phyloP scores from a whole-genome alignment of 805 yeast species.

The Wickerhamomyces bisporus region DNA sequence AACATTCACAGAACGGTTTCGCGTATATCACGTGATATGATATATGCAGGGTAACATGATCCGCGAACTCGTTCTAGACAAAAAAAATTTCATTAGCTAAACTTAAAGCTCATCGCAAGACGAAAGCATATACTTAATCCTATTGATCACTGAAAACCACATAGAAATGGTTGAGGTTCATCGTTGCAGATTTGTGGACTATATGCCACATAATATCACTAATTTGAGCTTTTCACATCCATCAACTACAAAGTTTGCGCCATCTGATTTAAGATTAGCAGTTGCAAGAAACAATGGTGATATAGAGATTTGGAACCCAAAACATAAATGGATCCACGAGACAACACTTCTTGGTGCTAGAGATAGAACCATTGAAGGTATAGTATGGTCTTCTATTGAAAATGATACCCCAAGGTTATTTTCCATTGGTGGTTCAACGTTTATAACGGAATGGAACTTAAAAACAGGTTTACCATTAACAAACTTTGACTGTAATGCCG shows the following conservation, averaged over 20 bases:
- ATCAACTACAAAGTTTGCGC: slow-evolving; percentile 42
- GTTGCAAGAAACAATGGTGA: slow-evolving; percentile 93
- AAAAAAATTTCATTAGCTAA: slow-evolving; percentile 5
- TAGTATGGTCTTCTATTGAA: slow-evolving; percentile 64
- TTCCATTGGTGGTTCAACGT: slow-evolving; percentile 91
- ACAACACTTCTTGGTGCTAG: slow-evolving; percentile 66
- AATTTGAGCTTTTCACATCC: slow-evolving; percentile 71
- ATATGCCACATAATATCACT: slow-evolving; percentile 78
- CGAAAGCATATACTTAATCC: too few relatives aligned
- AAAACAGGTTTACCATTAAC: slow-evolving; percentile 62
- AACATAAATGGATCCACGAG: slow-evolving; percentile 78
- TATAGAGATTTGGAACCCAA: slow-evolving; percentile 93
- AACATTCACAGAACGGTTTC: neutral
- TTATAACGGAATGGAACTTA: slow-evolving; percentile 89
- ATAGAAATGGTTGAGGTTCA: slow-evolving; percentile 40
- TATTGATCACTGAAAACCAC: too few relatives aligned
- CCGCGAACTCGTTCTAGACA: neutral
- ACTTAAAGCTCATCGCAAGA: slow-evolving; percentile 9
- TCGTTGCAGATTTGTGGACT: slow-evolving; percentile 89
- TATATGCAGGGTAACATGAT: neutral
- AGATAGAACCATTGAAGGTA: slow-evolving; percentile 83
- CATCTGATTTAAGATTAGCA: slow-evolving; percentile 67
- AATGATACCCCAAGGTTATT: slow-evolving; percentile 65
- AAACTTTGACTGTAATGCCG: slow-evolving; percentile 87
- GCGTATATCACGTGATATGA: neutral